phyloP scores from a whole-genome alignment of 2,329 filamentous ascomycete species.

The Alternaria arborescens region DNA sequence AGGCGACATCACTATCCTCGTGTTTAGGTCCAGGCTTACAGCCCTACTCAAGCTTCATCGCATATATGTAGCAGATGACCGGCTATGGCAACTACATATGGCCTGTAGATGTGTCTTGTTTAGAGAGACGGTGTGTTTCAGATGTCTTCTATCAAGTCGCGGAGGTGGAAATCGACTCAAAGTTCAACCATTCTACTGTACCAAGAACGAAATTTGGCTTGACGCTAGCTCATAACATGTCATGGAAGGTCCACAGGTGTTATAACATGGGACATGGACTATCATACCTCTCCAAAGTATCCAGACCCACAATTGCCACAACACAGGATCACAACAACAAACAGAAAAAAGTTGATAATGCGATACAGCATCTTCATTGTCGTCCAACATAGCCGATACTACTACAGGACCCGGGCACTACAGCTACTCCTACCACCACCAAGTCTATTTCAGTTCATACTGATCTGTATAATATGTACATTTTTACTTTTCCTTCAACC shows the following conservation, averaged over 20 bases:
- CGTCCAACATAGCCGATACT: neutral
- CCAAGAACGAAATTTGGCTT: neutral
- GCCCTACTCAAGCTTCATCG: neutral
- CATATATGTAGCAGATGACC: neutral
- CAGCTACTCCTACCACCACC: neutral
- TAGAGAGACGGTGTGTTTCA: neutral
- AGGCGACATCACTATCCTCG: neutral
- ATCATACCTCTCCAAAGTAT: neutral
- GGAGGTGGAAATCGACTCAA: neutral
- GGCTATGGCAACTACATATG: neutral
- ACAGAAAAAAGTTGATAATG: neutral
- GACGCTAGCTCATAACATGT: neutral
- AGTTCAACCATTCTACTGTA: neutral
- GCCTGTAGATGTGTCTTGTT: neutral
- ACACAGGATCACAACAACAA: neutral
- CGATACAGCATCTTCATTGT: constrained; percentile 5
- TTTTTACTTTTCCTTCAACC: neutral
- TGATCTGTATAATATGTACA: constrained; percentile 12
- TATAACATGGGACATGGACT: neutral
- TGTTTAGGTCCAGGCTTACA: neutral
- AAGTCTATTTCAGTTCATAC: constrained; percentile 1
- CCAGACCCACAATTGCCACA: neutral
- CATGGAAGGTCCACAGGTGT: neutral
- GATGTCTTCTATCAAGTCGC: neutral
- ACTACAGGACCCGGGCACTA: neutral